Conservation (phyloP, 352 stramenopile genomes). For the Phytopythium oedochilum region DNA sequence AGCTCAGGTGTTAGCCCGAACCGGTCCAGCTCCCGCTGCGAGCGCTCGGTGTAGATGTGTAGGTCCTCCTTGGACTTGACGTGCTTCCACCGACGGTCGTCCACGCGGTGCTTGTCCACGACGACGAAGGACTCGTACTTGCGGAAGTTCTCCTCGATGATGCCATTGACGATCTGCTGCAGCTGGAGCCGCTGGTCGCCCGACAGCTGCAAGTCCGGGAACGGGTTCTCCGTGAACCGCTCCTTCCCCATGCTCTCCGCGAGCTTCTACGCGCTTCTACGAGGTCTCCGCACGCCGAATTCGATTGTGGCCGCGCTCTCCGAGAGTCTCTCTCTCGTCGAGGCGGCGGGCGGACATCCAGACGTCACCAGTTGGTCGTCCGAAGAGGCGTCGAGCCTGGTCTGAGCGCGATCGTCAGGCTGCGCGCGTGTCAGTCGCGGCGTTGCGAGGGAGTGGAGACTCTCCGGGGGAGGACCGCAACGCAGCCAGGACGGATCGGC, state of each 20-base stretch:
- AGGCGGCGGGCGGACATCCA: too few relatives aligned
- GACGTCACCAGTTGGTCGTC: too few relatives aligned
- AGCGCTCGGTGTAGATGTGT: conserved; percentile 34
- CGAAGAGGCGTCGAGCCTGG: too few relatives aligned
- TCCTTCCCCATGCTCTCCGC: conserved; percentile 16
- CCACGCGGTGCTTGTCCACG: conserved; percentile 17
- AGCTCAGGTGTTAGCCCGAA: background rate
- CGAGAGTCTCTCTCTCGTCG: too few relatives aligned
- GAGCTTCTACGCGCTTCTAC: too few relatives aligned
- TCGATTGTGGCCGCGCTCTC: too few relatives aligned
- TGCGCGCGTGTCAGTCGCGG: background rate
- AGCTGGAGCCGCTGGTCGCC: conserved; percentile 16
- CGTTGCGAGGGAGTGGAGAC: background rate
- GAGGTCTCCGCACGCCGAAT: too few relatives aligned
- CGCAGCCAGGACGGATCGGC: background rate
- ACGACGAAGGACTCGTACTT: conserved; percentile 40
- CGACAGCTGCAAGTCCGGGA: conserved; percentile 17
- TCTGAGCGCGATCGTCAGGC: too few relatives aligned
- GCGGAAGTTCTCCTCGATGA: conserved; percentile 24
- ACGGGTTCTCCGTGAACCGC: conserved; percentile 19
- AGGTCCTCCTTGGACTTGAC: conserved; percentile 35
- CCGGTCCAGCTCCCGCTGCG: background rate
- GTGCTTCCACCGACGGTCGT: conserved; percentile 33
- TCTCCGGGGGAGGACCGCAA: background rate
- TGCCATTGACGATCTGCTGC: conserved; percentile 20